A percentile compares a stretch with the other conserved stretches of the same genome.
Conservation (phyloP, 148 eudicot genomes). For the Rhododendron mucronatum region DNA sequence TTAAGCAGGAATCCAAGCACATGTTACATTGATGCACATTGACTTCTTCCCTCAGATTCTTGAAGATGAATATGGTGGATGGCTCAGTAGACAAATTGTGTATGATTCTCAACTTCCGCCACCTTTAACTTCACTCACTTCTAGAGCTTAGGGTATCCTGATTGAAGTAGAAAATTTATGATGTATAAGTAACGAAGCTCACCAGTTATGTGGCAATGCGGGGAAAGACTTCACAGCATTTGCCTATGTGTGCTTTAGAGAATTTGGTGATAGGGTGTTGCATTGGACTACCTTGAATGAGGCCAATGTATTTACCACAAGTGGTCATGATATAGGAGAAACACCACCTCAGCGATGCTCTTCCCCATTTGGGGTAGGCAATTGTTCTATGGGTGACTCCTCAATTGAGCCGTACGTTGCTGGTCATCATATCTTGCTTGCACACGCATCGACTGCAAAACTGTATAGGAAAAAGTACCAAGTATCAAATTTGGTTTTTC, state of each 20-base stretch:
- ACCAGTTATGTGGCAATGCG: slow-evolving; percentile 19
- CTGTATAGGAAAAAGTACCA: slow-evolving; percentile 44
- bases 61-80: slow-evolving; percentile 75
- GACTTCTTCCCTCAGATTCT: slow-evolving; percentile 61
- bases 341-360: slow-evolving; percentile 46
- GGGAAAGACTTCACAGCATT: slow-evolving; percentile 52
- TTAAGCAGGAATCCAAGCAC: slow-evolving; percentile 59
- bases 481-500: slow-evolving; percentile 23
- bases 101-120: slow-evolving; percentile 13
- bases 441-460: slow-evolving; percentile 53
- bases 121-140: background rate
- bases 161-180: too few species aligned
- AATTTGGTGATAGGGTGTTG: slow-evolving; percentile 10
- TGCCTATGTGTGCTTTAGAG: slow-evolving; percentile 62
- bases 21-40: slow-evolving; percentile 50
- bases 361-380: slow-evolving; percentile 13
- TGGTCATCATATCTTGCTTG: slow-evolving; percentile 44
- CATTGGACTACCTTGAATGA: too few species aligned
- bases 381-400: slow-evolving; percentile 45
- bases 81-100: slow-evolving; percentile 43
- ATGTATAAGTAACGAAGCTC: background rate
- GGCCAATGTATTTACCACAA: too few species aligned
- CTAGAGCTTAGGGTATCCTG: background rate
- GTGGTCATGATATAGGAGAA: too few species aligned
- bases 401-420: slow-evolving; percentile 46